Evolutionary conservation across 352 stramenopile genomes (phyloP).

Genomic region (Thalassiosira mediterranea): DNA sequence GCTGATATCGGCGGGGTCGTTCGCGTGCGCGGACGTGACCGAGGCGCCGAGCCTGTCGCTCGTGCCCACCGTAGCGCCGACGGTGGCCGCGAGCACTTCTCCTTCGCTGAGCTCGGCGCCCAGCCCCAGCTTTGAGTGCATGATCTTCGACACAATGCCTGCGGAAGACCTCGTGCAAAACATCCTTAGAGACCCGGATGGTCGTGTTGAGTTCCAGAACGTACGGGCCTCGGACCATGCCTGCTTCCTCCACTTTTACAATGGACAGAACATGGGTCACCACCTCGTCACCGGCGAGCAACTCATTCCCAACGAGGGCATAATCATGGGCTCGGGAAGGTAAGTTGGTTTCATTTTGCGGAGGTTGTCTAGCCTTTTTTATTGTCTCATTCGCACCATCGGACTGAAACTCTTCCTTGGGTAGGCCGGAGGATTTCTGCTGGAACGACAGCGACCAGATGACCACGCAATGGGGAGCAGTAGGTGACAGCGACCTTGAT

Average conservation of each 20-base stretch:
- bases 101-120: not conserved
- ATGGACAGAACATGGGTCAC: slow-evolving; percentile 1
- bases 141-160: not conserved
- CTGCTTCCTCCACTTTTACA: slow-evolving; percentile 3
- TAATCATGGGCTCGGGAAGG: slow-evolving; percentile 4
- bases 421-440: slow-evolving; percentile 15
- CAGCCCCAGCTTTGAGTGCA: not conserved
- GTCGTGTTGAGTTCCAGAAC: slow-evolving; percentile 2
- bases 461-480: not conserved
- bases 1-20: slow-evolving; percentile 23
- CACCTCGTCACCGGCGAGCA: not conserved
- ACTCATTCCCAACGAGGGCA: not conserved
- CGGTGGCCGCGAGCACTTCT: not conserved
- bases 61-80: not conserved
- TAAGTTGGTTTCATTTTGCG: too few species aligned
- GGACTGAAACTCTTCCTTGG: too few species aligned
- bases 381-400: too few species aligned
- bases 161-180: not conserved
- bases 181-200: not conserved
- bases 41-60: not conserved
- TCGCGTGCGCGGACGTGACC: slow-evolving; percentile 8
- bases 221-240: slow-evolving; percentile 2
- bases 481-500: slow-evolving; percentile 6
- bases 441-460: slow-evolving; percentile 22
- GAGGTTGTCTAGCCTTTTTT: too few species aligned